Evolutionary conservation across 208 protist species (phyloP).

Genomic region (Trypanosoma cruzi): DNA sequence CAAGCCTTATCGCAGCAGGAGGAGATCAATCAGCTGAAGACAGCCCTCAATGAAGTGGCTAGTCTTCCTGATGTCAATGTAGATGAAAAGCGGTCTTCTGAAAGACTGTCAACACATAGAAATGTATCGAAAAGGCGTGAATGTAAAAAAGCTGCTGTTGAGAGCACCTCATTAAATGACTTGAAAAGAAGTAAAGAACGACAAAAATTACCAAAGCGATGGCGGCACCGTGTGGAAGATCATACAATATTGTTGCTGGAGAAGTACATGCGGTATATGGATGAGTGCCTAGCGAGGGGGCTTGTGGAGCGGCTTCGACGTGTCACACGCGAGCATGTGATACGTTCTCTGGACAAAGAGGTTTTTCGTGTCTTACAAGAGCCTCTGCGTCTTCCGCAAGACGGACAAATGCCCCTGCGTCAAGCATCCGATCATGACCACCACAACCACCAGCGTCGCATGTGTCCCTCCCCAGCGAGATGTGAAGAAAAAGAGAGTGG

Average conservation of each 20-base stretch:
- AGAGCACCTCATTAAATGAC: background rate
- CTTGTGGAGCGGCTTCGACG: constrained; percentile 35
- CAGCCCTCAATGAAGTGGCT: background rate
- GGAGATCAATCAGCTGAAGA: constrained; percentile 43
- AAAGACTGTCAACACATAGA: background rate
- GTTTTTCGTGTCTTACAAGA: constrained; percentile 23
- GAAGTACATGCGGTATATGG: constrained; percentile 28
- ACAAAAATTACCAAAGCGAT: background rate
- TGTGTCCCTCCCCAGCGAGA: background rate
- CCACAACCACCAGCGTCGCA: background rate
- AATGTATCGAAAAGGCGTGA: background rate
- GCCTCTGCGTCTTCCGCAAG: background rate
- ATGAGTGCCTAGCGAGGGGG: constrained; percentile 30
- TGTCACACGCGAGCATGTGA: constrained; percentile 42
- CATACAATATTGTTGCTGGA: constrained; percentile 22
- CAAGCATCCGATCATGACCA: background rate
- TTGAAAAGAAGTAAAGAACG: background rate
- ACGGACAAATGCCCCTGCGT: background rate
- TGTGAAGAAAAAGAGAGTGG: background rate
- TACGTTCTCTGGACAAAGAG: constrained; percentile 34
- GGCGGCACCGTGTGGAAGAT: constrained; percentile 18
- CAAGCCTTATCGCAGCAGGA: constrained; percentile 58
- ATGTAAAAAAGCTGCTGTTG: background rate
- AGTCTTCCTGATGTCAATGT: background rate
- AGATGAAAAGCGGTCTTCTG: background rate